Evolutionary conservation across 1,284 basidiomycete genomes (phyloP).

Genomic region (Rhodotorula sp.): DNA sequence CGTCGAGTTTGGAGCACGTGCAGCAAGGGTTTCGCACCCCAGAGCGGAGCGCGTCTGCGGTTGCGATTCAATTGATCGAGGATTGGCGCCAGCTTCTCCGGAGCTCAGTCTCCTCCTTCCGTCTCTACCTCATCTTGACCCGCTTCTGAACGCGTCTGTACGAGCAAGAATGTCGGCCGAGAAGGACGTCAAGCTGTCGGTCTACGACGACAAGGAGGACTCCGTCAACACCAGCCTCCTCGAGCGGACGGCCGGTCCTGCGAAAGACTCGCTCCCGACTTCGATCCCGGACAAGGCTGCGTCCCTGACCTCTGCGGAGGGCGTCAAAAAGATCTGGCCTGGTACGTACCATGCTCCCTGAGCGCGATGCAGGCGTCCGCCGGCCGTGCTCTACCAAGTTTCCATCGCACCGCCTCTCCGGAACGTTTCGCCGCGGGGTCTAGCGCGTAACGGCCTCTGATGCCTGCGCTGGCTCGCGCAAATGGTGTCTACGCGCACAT

Average conservation of each 20-base stretch:
- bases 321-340: conserved; percentile 41
- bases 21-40: neutral
- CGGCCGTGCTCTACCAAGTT: neutral
- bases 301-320: conserved; percentile 8
- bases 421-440: too few relatives aligned
- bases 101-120: too few relatives aligned
- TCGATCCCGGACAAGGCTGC: neutral
- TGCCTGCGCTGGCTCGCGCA: too few relatives aligned
- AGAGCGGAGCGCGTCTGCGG: neutral
- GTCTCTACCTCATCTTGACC: neutral
- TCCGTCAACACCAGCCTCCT: conserved; percentile 13
- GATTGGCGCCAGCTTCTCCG: too few relatives aligned
- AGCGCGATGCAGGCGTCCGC: neutral
- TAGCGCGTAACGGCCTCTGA: too few relatives aligned
- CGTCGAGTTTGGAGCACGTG: neutral
- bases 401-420: too few relatives aligned
- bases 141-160: too few relatives aligned
- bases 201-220: conserved; percentile 33
- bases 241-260: conserved; percentile 1
- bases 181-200: conserved; percentile 34
- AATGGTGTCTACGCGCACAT: too few relatives aligned
- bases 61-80: neutral
- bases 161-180: conserved; percentile 22
- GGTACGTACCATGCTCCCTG: conserved; percentile 17
- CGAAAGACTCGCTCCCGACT: conserved; percentile 5